Base-by-base conservation (phyloP, 768 basidiomycete species). In the Glaciozyma martinii region DNA sequence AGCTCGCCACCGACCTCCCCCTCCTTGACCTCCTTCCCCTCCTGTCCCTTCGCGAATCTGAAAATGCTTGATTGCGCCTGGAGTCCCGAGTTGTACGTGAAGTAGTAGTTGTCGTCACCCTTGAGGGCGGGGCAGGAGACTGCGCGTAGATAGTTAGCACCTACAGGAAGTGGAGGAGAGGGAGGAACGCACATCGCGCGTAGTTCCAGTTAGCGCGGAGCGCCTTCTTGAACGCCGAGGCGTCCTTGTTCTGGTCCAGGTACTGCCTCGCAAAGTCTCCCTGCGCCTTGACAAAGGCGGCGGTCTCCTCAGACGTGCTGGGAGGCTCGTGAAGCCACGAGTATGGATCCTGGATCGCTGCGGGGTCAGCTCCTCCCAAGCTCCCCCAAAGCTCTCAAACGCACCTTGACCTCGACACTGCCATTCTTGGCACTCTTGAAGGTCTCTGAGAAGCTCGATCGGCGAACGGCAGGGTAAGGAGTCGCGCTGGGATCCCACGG, bases 91-190 rank as follows among this genome's bases (percentile, higher is more conserved):
- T 90, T 89, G 72, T 85, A 72, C 32, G 60, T 69, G 52, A 67
- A 71, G 67, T 90, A 91, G 85, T 87, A 90, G 56, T 81, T 81
- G 21, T 80, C 81, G 71, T 89, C 87, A 19, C 84, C 79, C 66
- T 83, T 82, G 59, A 86, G 74, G 12, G 73, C 68, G 0, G 88
- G 89, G 0, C 83, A 77, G 27, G 82, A 82, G 74, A 87, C 87
- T 69, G 61, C 43, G 57, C 66, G 55, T 52, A 27, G 46, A 1
- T 32, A 40, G 50, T 19, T 30, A 40, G 19, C 43, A 27, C 29
- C 25, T n/a, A 9, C 25, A 21, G 49, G 7, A 3, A 43, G 15
- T 30, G 33, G 30, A 50, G 27, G 3, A 19, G 25, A 16, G 56
- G 15, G 6, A 0, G 13, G n/a, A 25, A 60, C 59, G 43, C 9